Conservation (phyloP, 805 yeast species). For the Metschnikowia bowlesiae region DNA sequence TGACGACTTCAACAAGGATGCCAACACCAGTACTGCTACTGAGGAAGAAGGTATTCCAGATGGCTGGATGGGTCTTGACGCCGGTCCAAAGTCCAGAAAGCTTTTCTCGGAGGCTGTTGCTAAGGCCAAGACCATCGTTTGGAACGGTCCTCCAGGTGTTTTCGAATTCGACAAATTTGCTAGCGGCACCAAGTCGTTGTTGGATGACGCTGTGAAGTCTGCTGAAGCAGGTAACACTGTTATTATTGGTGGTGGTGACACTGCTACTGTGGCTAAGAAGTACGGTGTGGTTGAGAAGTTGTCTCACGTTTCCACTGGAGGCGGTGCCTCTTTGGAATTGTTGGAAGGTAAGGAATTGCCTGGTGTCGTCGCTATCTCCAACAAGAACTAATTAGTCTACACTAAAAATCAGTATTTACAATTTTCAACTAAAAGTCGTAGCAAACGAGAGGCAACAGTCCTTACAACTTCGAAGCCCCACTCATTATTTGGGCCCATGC, state of each 20-base stretch:
- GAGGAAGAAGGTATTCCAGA: constrained; percentile 92
- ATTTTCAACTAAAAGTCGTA: not conserved
- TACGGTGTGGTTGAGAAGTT: constrained; percentile 94
- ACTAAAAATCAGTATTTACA: not conserved
- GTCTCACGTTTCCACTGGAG: constrained; percentile 98
- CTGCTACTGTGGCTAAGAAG: constrained; percentile 99
- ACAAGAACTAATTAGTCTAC: constrained; percentile 37
- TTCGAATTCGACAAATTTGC: constrained; percentile 94
- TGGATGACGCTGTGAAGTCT: constrained; percentile 83
- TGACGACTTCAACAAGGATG: constrained; percentile 90
- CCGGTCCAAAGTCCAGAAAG: constrained; percentile 84
- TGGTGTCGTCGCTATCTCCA: constrained; percentile 91
- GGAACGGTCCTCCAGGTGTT: constrained; percentile 99
- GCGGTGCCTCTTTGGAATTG: constrained; percentile 98
- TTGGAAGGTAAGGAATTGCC: constrained; percentile 98
- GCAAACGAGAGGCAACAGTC: not conserved
- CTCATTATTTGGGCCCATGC: constrained; percentile 48
- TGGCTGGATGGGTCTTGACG: constrained; percentile 93
- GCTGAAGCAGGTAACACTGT: constrained; percentile 88
- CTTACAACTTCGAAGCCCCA: constrained; percentile 37
- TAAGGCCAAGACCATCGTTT: constrained; percentile 94
- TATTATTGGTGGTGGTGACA: constrained; percentile 99
- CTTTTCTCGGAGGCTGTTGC: constrained; percentile 79
- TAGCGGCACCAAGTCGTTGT: constrained; percentile 83
- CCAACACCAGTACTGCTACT: constrained; percentile 77